Percentiles rank a stretch among this genome's conserved stretches.
Conservation (phyloP, 2,329 filamentous ascomycete species). For the Penicillium vulpinum region DNA sequence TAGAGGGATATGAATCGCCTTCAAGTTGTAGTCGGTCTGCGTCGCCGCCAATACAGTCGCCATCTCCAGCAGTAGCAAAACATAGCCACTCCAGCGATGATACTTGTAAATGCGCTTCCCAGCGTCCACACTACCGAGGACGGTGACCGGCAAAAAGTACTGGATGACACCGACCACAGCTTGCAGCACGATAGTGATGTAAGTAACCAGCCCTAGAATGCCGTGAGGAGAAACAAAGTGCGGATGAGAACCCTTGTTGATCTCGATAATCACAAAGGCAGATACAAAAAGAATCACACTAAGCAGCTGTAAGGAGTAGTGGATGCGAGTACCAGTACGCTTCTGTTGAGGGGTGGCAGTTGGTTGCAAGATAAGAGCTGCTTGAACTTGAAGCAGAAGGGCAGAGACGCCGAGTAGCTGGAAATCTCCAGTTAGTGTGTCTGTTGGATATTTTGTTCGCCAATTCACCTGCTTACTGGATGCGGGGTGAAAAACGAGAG, state of each 20-base stretch:
- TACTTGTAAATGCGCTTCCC: conserved; percentile 89
- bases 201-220: conserved; percentile 76
- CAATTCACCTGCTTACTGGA: conserved; percentile 60
- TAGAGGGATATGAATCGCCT: conserved; percentile 68
- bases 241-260: conserved; percentile 76
- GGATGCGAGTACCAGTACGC: conserved; percentile 59
- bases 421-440: conserved; percentile 29
- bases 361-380: conserved; percentile 82
- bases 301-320: conserved; percentile 67
- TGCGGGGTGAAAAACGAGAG: conserved; percentile 86
- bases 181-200: conserved; percentile 69
- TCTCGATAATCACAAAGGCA: conserved; percentile 50
- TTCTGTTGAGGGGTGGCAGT: conserved; percentile 78
- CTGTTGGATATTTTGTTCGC: neutral
- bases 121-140: conserved; percentile 76
- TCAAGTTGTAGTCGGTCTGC: conserved; percentile 71
- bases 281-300: conserved; percentile 44
- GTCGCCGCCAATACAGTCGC: conserved; percentile 74
- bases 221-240: conserved; percentile 76
- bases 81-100: conserved; percentile 76
- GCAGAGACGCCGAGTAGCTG: conserved; percentile 57
- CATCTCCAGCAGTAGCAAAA: conserved; percentile 68
- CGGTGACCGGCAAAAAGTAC: conserved; percentile 65
- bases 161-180: conserved; percentile 78
- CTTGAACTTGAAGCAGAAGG: conserved; percentile 74